Base-by-base conservation (phyloP, 306 rosid species). In the Vigna trinervia region DNA sequence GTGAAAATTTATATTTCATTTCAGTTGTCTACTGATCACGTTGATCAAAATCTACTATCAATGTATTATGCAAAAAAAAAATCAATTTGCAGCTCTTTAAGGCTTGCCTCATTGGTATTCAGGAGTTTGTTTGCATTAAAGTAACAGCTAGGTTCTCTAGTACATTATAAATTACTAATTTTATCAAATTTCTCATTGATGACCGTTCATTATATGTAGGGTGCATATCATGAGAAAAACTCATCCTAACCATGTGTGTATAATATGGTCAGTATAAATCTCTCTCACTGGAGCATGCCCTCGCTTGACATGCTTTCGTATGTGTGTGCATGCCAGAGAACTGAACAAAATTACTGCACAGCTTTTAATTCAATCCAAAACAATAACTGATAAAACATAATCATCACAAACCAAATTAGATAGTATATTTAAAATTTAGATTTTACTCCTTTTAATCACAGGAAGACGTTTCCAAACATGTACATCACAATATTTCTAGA, bases 101-200 rank as follows among this genome's bases (percentile, higher is more conserved):
- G 63, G 56, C 45, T 34, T 45, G 50, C 47, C 28, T 45, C 54
- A 62, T 36, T 26, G n/a, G 12, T 46, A 26, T 28, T 63, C 71
- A 62, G 60, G 53, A 74, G 75, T 67, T 69, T 79, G 30, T 75
- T 61, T 56, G 66, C 79, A 38, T 54, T 62, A 59, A 39, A 66
- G 13, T 57, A 17, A 47, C 26, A 38, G 26, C 63, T 5, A 5
- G 45, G 12, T 52, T 53, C 26, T 66, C n/a, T 23, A 67, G 36
- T 23, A n/a, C 1, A 54, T 3, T 23, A 51, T 41, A 62, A 68
- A 63, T 38, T 14, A 23, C 34, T 28, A 64, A 36, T 51, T 26
- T 36, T 43, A 38, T 8, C 14, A 53, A 13, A 50, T 72, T 36
- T 69, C 12, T 61, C n/a, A 17, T 32, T 68, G 4, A 34, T 22